These are phyloP conservation scores for Salvia hispanica DNA, from an alignment of 257 asterid genomes.

Conservation along the genomic window DNA sequence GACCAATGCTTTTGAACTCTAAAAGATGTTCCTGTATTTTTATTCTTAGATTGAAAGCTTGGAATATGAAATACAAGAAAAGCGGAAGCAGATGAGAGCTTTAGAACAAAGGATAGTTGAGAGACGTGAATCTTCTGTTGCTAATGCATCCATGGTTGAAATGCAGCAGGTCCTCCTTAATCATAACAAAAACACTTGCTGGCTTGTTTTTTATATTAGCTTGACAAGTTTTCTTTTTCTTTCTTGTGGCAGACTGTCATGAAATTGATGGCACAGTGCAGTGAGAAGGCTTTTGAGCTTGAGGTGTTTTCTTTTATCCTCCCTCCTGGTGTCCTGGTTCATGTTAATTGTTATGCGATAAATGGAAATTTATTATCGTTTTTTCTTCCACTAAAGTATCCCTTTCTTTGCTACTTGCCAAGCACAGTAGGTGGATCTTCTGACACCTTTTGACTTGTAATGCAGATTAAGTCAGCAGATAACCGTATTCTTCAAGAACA, in stretches of 20 bases:
- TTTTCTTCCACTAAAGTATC: constrained; percentile 6
- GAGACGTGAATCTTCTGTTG: constrained; percentile 77
- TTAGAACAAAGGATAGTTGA: constrained; percentile 83
- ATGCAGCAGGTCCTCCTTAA: constrained; percentile 82
- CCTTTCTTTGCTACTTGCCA: not conserved
- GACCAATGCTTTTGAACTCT: constrained; percentile 32
- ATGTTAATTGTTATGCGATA: not conserved
- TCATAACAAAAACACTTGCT: constrained; percentile 2
- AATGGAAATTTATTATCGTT: not conserved
- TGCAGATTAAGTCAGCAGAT: constrained; percentile 92
- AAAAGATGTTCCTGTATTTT: constrained; percentile 36
- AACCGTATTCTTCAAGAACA: constrained; percentile 93
- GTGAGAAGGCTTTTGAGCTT: constrained; percentile 85
- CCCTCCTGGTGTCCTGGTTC: not conserved
- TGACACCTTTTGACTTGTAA: constrained; percentile 32
- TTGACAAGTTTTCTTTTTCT: constrained; percentile 7
- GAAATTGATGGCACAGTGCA: constrained; percentile 82
- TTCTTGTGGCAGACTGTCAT: constrained; percentile 59
- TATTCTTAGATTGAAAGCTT: constrained; percentile 70
- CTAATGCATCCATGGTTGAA: constrained; percentile 78
- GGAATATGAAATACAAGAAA: constrained; percentile 84
- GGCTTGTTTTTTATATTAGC: not conserved
- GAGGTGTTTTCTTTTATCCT: constrained; percentile 52
- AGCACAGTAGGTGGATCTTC: constrained; percentile 22
- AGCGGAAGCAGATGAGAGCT: constrained; percentile 75